A percentile compares a stretch with the other conserved stretches of the same genome.
Evolutionary conservation across 495 filamentous ascomycete genomes (phyloP).

Genomic region (Penicillium waksmanii): DNA sequence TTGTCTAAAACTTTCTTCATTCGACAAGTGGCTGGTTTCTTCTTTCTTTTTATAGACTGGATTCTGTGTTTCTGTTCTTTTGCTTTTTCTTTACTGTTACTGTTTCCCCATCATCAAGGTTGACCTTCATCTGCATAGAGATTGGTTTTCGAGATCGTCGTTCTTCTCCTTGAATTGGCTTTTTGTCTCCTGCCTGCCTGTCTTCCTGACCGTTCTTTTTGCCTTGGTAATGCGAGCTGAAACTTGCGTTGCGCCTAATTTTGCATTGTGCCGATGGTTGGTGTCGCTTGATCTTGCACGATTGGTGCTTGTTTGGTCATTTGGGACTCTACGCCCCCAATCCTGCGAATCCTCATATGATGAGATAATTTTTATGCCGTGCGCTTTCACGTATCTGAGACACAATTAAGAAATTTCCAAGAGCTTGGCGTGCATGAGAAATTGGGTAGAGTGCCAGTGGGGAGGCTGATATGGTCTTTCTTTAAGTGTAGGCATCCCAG

Average conservation of each 20-base stretch:
- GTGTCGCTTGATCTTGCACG: constrained; percentile 9
- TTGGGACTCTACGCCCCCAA: not conserved
- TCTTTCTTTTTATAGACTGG: constrained; percentile 31
- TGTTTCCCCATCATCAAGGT: constrained; percentile 2
- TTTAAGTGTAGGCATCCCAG: no score
- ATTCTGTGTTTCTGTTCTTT: constrained; percentile 4
- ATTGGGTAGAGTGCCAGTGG: no score
- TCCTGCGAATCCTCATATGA: not conserved
- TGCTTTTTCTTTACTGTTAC: not conserved
- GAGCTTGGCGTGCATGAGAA: not conserved
- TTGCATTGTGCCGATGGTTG: not conserved
- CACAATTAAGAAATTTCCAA: not conserved
- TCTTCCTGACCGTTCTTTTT: no score
- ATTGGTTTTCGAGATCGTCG: constrained; percentile 7
- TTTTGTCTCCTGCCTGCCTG: not conserved
- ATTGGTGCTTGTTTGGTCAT: constrained; percentile 10
- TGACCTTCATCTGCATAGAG: constrained; percentile 29
- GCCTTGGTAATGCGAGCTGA: not conserved
- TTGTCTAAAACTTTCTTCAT: constrained; percentile 20
- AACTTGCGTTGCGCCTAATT: constrained; percentile 1
- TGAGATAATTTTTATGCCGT: not conserved
- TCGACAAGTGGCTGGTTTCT: constrained; percentile 15
- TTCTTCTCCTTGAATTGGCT: constrained; percentile 7
- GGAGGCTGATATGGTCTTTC: no score
- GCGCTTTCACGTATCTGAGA: not conserved